Evolutionary conservation across 768 basidiomycete genomes (phyloP).

Genomic region (Auriculariales sp.): DNA sequence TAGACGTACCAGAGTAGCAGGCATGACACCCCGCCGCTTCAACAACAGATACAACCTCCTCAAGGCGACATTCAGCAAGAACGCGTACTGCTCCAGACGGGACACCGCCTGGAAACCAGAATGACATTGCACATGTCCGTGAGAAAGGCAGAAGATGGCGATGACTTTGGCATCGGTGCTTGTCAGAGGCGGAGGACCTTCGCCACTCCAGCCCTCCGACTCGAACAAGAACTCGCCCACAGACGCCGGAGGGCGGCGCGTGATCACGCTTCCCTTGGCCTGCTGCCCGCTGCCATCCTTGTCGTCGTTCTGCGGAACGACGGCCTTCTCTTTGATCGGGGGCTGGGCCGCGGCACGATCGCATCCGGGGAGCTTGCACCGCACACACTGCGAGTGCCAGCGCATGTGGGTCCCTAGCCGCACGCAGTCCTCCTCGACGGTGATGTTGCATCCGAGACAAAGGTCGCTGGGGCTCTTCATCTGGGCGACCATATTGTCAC

Average conservation of each 20-base stretch:
- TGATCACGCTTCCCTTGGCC: conserved; percentile 46
- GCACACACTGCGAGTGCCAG: conserved; percentile 93
- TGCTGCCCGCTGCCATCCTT: conserved; percentile 24
- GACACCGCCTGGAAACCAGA: conserved; percentile 83
- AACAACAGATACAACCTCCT: conserved; percentile 76
- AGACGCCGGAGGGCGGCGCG: conserved; percentile 20
- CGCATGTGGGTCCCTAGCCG: conserved; percentile 90
- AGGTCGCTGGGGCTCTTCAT: conserved; percentile 59
- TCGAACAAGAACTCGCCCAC: not conserved
- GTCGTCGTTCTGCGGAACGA: conserved; percentile 27
- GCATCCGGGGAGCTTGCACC: conserved; percentile 66
- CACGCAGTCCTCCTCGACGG: conserved; percentile 96
- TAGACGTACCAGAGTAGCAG: conserved; percentile 54
- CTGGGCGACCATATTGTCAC: not conserved
- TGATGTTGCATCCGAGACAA: conserved; percentile 75
- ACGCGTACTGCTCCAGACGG: conserved; percentile 93
- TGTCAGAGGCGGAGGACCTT: conserved; percentile 35
- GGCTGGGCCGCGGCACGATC: conserved; percentile 58
- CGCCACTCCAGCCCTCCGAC: conserved; percentile 21
- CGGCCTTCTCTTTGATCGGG: conserved; percentile 8
- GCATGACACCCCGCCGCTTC: conserved; percentile 81
- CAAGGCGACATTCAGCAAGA: conserved; percentile 88
- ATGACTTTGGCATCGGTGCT: conserved; percentile 5
- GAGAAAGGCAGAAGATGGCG: conserved; percentile 63
- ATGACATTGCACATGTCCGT: conserved; percentile 51